Evolutionary conservation across 1,139 yeast species (phyloP).

Genomic region (Kodamaea fungicola): DNA sequence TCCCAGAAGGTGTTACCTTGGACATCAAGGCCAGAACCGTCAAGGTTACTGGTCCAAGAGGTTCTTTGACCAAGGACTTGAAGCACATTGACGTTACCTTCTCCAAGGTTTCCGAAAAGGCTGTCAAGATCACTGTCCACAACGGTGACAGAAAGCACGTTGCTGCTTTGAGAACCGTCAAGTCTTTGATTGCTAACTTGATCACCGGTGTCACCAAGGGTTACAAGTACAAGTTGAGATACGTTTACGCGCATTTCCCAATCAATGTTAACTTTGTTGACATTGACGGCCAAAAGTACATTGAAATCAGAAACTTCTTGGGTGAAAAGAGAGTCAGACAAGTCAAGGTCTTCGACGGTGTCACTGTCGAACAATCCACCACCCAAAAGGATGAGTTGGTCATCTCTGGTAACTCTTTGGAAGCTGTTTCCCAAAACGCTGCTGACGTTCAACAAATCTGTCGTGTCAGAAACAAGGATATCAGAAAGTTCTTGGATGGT

Average conservation of each 20-base stretch:
- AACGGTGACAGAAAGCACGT: constrained; percentile 99
- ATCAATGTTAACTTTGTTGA: constrained; percentile 90
- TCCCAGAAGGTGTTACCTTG: constrained; percentile 95
- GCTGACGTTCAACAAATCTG: constrained; percentile 98
- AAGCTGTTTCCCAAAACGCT: constrained; percentile 96
- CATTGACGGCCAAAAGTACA: constrained; percentile 67
- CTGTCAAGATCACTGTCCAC: constrained; percentile 88
- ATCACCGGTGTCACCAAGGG: constrained; percentile 99
- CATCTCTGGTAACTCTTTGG: constrained; percentile 94
- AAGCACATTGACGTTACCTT: constrained; percentile 95
- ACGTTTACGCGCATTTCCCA: constrained; percentile 99
- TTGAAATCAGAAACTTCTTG: constrained; percentile 98
- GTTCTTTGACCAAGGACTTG: constrained; percentile 85
- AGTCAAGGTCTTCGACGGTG: constrained; percentile 86
- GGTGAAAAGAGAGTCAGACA: constrained; percentile 97
- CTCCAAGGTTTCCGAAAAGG: constrained; percentile 65
- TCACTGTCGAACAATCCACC: constrained; percentile 73
- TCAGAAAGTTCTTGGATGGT: constrained; percentile 99
- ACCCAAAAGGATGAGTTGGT: constrained; percentile 92
- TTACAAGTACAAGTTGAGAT: constrained; percentile 99
- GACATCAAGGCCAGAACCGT: constrained; percentile 88
- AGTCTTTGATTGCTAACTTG: constrained; percentile 90
- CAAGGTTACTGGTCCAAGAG: constrained; percentile 98
- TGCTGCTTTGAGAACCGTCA: constrained; percentile 98
- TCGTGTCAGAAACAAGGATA: constrained; percentile 99